Evolutionary conservation across 2,329 filamentous ascomycete genomes (phyloP), one percentile per base, ranked within the genome.

Genomic region (Ophiostoma quercus): DNA sequence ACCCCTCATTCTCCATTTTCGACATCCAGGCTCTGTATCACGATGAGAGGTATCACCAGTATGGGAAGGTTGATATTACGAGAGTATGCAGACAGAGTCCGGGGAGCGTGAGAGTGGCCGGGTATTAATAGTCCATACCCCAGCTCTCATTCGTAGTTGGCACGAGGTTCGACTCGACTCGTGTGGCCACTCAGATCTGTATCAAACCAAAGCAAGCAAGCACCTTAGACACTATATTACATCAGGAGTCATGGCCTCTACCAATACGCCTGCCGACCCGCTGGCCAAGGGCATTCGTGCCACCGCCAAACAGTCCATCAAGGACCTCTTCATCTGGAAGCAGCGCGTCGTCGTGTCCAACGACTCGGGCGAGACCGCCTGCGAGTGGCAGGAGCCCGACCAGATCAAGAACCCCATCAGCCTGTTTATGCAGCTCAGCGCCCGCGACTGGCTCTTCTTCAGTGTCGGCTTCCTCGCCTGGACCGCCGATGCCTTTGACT

Each of bases 401-500:
- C 12, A 25, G 25, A 32, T 62, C 57, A 29, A 29, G 57, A 62
- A 62, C 14, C 57, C 57, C 57, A 62, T 62, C 57, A 32, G 57
- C 57, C 57, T 62, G 3, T 16, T 62, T 1, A 29, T 29, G 57
- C 57, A 62, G 14, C 57, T 62, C 25, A 62, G 57, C 6, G 57
- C 57, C 25, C 25, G 57, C 2, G 57, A 62, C 57, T 62, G 57
- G 57, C 19, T 69, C 14, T 69, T 67, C 22, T 69, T 69, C 39
- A 8, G 39, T 16, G 68, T 69, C 12, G 68, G 65, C n/a, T 43
- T 69, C 41, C 62, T 69, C 2, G 43, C 68, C 14, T 69, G 68
- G 68, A 65, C 68, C 5, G 66, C 62, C 6, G 68, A 69, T 43
- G 68, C 62, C 4, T 69, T 67, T 22, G 68, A 69, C 47, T 69